A percentile compares a stretch with the other conserved stretches of the same genome.
These are phyloP conservation scores for Agastache rugosa DNA, from an alignment of 257 asterid genomes.

Conservation along the genomic window DNA sequence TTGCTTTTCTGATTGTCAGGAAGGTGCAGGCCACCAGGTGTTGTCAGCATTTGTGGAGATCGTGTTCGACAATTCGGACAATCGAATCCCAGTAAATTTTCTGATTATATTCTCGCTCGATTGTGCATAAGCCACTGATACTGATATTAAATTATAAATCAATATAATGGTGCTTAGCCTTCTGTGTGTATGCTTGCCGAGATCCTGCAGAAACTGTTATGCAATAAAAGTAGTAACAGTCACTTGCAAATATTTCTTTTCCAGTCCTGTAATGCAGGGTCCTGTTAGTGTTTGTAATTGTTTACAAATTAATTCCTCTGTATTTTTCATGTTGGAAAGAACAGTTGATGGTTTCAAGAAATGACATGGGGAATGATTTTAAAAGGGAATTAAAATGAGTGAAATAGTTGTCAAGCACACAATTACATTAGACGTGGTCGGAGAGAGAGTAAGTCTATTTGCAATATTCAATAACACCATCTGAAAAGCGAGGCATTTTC, in stretches of 20 bases:
- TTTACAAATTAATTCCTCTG: background rate
- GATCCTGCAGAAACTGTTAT: background rate
- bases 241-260: background rate
- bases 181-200: slow-evolving; percentile 6
- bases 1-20: slow-evolving; percentile 55
- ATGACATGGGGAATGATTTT: background rate
- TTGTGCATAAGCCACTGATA: slow-evolving; percentile 10
- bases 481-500: background rate
- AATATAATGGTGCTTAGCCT: slow-evolving; percentile 14
- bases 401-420: background rate
- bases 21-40: slow-evolving; percentile 97
- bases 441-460: background rate
- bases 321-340: background rate
- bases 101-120: slow-evolving; percentile 17
- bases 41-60: slow-evolving; percentile 98
- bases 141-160: slow-evolving; percentile 2
- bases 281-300: slow-evolving; percentile 6
- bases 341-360: background rate
- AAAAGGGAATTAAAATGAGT: slow-evolving; percentile 5
- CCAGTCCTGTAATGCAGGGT: slow-evolving; percentile 2
- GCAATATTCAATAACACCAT: slow-evolving; percentile 3
- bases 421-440: background rate
- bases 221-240: background rate
- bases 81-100: slow-evolving; percentile 84
- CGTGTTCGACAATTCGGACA: slow-evolving; percentile 94